phyloP scores from a whole-genome alignment of 164 flowering plant genomes.

The Magnolia officinalis region DNA sequence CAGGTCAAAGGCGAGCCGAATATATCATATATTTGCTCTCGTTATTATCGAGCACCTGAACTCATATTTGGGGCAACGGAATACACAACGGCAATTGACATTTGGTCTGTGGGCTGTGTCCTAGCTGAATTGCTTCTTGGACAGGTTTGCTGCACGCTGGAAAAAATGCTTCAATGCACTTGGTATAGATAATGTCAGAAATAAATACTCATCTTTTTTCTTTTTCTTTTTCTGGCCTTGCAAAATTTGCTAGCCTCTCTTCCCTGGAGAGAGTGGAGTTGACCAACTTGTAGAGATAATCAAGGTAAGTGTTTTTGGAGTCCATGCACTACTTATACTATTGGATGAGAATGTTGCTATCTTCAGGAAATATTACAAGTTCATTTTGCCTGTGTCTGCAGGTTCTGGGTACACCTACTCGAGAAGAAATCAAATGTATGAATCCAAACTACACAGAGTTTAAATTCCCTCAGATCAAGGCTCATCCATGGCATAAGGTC shows the following conservation, averaged over 20 bases:
- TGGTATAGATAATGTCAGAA: background rate
- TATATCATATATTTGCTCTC: slow-evolving; percentile 82
- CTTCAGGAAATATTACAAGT: background rate
- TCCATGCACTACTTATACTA: background rate
- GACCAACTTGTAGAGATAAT: slow-evolving; percentile 87
- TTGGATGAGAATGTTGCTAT: background rate
- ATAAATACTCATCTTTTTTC: slow-evolving; percentile 4
- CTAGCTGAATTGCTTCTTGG: slow-evolving; percentile 82
- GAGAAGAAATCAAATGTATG: slow-evolving; percentile 81
- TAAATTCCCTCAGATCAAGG: slow-evolving; percentile 67
- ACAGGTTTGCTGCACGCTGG: slow-evolving; percentile 39
- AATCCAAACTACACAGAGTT: slow-evolving; percentile 74
- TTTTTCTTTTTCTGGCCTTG: slow-evolving; percentile 8
- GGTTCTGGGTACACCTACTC: slow-evolving; percentile 78
- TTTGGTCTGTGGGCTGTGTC: slow-evolving; percentile 86
- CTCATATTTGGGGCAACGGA: slow-evolving; percentile 86
- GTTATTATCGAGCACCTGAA: slow-evolving; percentile 87
- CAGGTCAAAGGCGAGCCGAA: slow-evolving; percentile 88
- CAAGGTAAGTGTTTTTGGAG: slow-evolving; percentile 37
- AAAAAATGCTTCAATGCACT: slow-evolving; percentile 8
- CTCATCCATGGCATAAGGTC: slow-evolving; percentile 77
- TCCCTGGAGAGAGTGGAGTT: slow-evolving; percentile 78
- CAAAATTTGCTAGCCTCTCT: slow-evolving; percentile 47
- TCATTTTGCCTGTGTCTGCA: slow-evolving; percentile 10
- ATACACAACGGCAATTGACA: slow-evolving; percentile 81